Evolutionary conservation across 225 moss, liverwort and hornwort genomes (phyloP), one percentile per base, ranked within the genome.

Genomic region (Takakia lepidozioides): DNA sequence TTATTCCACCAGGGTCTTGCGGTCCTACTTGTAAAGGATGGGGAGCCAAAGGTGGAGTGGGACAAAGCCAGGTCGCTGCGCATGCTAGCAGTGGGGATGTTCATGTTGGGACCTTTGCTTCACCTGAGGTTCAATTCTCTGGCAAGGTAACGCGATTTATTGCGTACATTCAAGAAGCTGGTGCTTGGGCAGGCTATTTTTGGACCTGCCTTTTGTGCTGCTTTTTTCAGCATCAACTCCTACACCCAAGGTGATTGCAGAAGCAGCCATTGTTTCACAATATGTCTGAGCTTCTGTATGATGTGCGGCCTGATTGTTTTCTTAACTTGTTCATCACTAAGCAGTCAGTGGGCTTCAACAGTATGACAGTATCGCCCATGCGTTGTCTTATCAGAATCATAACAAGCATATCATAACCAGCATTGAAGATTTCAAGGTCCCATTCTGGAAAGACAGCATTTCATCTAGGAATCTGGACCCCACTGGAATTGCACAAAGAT

Each of bases 1-100:
- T n/a, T n/a, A n/a, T n/a, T n/a, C n/a, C n/a, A 29, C 36, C 74
- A 79, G 79, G 74, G 74, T 50, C 19, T 79, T 34, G 60, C 74
- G 46, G 66, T 63, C 2, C 34, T 60, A 21, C 49, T 54, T 46
- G 63, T 63, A 57, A 56, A 21, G 23, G 72, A 66, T 25, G 65
- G 32, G 48, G 62, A 59, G 36, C 25, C 62, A 40, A n/a, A n/a
- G n/a, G 48, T 64, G 27, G 51, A 46, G 17, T 81, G 81, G 81
- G 81, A 81, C 69, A 59, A 59, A 32, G 43, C 49, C 39, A 62
- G 81, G 43, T 76, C 71, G 56, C 70, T 58, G 7, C 65, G 76
- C 43, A 81, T 81, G 81, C 71, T 76, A 23, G 72, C 72, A 17
- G 75, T 81, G 62, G 81, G 81, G 48, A 68, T 81, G 49, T 72